Evolutionary conservation across 129 eudicot genomes (phyloP), one percentile per base, ranked within the genome.

Genomic region (Heracleum sosnowskyi): DNA sequence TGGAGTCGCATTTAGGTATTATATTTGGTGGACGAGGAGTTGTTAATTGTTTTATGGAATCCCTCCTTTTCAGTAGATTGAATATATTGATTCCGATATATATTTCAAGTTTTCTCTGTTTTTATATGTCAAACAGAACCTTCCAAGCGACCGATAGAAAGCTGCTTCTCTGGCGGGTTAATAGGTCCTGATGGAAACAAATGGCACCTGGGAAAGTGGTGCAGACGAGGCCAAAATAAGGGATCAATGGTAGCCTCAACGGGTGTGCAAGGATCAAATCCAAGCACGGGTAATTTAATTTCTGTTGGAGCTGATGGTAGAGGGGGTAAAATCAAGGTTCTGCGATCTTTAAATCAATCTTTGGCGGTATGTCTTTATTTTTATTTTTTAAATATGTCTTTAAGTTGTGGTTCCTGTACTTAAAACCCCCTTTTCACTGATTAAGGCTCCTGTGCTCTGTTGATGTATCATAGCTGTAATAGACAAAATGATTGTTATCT

Each of bases 301-400:
- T 87, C 96, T 68, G 89, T 87, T 76, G 96, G 99, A 77, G 89
- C 99, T 49, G 99, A 92, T 86, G 99, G 99, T 22, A 90, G 93
- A 84, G 97, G 95, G 72, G 99, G 97, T 13, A 82, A 77, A 79
- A 77, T 88, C 18, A 91, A 91, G 85, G 87, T 90, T 76, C 79
- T 95, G 45, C 86, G 87, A 80, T 81, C 96, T 69, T 84, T 73
- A 53, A 84, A 76, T 85, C 87, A 60, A 22, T 24, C 87, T 29
- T 84, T 89, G 70, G 10, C 12, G 86, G 98, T 91, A 73, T 35
- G 89, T 82, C 71, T 77, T 80, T 45, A n/a, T 17, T 78, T 12
- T 78, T 16, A 69, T 62, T 34, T 74, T 63, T 49, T 45, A 8
- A 28, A 20, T 35, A 42, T 33, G 60, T 71, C 44, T 11, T 28